Evolutionary conservation across 805 yeast genomes (phyloP).

Genomic region (Geotrichum ghanense): DNA sequence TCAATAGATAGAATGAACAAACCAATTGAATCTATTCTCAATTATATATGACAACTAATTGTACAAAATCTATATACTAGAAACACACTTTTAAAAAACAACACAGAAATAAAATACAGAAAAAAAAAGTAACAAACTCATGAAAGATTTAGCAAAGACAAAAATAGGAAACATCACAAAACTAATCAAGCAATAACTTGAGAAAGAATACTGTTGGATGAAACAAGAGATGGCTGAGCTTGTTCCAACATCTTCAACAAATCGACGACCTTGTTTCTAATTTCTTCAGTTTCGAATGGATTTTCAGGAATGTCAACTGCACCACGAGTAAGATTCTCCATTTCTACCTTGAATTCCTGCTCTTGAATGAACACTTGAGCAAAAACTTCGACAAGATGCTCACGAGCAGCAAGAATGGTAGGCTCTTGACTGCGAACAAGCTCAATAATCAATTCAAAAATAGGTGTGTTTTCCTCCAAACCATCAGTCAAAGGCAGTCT

Average conservation of each 20-base stretch:
- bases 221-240: conserved; percentile 39
- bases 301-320: conserved; percentile 64
- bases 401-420: conserved; percentile 32
- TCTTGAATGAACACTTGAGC: conserved; percentile 66
- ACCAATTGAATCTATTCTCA: background rate
- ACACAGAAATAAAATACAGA: background rate
- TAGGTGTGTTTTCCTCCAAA: conserved; percentile 86
- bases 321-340: conserved; percentile 74
- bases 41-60: background rate
- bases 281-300: conserved; percentile 65
- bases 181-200: conserved; percentile 7
- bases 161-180: too few relatives aligned
- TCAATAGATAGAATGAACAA: too few relatives aligned
- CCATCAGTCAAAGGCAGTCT: conserved; percentile 84
- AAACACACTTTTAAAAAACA: background rate
- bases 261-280: conserved; percentile 51
- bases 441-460: conserved; percentile 63
- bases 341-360: conserved; percentile 53
- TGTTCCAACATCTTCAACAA: conserved; percentile 64
- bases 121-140: background rate
- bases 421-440: conserved; percentile 56
- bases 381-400: conserved; percentile 49
- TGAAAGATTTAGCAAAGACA: background rate
- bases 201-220: conserved; percentile 11
- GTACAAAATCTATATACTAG: background rate